Base-by-base conservation (phyloP, 164 flowering plant species). In the Chimonanthus salicifolius region DNA sequence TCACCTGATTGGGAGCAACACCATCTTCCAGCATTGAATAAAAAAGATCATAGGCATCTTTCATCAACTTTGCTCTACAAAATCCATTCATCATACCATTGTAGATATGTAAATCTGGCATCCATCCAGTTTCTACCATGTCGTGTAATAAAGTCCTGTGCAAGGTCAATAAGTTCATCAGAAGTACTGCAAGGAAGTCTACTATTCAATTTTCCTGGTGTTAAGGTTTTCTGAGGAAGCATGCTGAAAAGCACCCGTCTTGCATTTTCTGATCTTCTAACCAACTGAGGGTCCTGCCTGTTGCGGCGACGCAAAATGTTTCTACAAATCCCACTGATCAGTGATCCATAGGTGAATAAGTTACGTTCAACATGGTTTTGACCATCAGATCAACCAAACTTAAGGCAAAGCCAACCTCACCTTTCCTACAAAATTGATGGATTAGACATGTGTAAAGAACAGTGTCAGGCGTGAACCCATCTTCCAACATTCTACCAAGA, bases 361-460 rank as follows among this genome's bases (percentile, higher is more conserved):
- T 87, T 87, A 70, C 33, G 66, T 47, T 84, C 77, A 54, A 87
- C 79, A 47, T 80, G 73, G 76, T 77, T 85, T 72, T 78, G 11
- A 47, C 78, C 96, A 91, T 88, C 80, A 86, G 79, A 79, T 81
- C 76, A 66, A 78, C 74, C 70, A 91, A 77, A 66, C 73, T 71
- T 64, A 82, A 75, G 60, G 89, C 90, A 73, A 82, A 83, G 72
- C 76, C 79, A 70, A 88, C 15, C 20, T 86, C 90, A 33, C 90
- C 87, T 74, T 78, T 85, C 85, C 78, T 82, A 71, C 84, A 77
- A 67, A 79, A 87, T 70, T 86, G 89, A 50, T 83, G 78, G 62
- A 89, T 86, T 16, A 91, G 84, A n/a, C 83, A 74, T 33, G 88
- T 85, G 73, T 85, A 91, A 58, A 91, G 80, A 71, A 81, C 84